These are phyloP conservation scores for Pseudoperonospora humuli DNA, from an alignment of 352 stramenopile species.

Conservation along the genomic window DNA sequence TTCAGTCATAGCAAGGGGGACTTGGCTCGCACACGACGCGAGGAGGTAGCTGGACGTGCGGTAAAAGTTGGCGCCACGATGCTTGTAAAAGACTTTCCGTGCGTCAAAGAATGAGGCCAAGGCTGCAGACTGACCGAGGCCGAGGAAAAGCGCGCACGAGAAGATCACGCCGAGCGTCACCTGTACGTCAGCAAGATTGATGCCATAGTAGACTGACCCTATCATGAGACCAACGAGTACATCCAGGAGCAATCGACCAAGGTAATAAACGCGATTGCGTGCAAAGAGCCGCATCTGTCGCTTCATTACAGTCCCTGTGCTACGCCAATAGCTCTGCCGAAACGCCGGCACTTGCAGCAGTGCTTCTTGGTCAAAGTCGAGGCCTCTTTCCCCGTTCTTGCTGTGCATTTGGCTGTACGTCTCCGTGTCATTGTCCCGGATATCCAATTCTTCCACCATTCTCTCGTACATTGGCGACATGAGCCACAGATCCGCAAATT, in stretches of 20 bases:
- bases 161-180: slow-evolving; percentile 65
- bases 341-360: slow-evolving; percentile 34
- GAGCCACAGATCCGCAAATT: slow-evolving; percentile 37
- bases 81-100: slow-evolving; percentile 77
- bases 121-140: slow-evolving; percentile 55
- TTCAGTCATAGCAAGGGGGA: slow-evolving; percentile 48
- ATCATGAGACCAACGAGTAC: slow-evolving; percentile 35
- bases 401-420: slow-evolving; percentile 10
- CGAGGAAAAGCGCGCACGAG: slow-evolving; percentile 65
- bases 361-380: slow-evolving; percentile 29
- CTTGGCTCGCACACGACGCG: slow-evolving; percentile 23
- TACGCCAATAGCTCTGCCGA: slow-evolving; percentile 25
- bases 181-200: slow-evolving; percentile 28
- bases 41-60: slow-evolving; percentile 68
- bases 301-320: slow-evolving; percentile 30
- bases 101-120: slow-evolving; percentile 53
- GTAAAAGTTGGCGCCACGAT: slow-evolving; percentile 78
- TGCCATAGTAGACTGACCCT: slow-evolving; percentile 31
- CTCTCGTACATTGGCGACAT: slow-evolving; percentile 35
- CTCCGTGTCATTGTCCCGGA: slow-evolving; percentile 21
- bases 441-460: slow-evolving; percentile 30
- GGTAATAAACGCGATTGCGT: slow-evolving; percentile 33
- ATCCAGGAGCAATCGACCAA: slow-evolving; percentile 26
- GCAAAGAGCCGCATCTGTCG: slow-evolving; percentile 30
- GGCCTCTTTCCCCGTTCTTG: slow-evolving; percentile 17